Percentiles rank a stretch among this genome's conserved stretches.
Evolutionary conservation across 805 yeast species (phyloP).

Genomic region (Lipomyces kockii): DNA sequence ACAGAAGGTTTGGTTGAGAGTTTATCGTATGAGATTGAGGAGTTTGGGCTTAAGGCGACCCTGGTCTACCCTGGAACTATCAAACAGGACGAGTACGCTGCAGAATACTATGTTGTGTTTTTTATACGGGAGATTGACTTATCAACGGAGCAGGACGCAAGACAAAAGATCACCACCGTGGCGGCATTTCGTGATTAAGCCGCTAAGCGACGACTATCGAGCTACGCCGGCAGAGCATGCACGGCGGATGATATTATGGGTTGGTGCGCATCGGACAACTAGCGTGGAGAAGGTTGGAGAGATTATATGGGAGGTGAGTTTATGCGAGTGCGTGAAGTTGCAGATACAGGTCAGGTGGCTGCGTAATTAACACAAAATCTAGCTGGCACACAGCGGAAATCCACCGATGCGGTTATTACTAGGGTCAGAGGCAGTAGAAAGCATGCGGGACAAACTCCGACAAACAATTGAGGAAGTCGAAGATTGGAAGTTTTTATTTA

Average conservation of each 20-base stretch:
- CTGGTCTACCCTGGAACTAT: conserved; percentile 34
- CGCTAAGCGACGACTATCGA: conserved; percentile 31
- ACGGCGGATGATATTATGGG: conserved; percentile 36
- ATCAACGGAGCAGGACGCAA: neutral
- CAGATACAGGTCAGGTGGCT: too few relatives aligned
- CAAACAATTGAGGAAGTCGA: conserved; percentile 45
- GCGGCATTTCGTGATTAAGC: conserved; percentile 39
- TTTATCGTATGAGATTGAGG: conserved; percentile 41
- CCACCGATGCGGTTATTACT: conserved; percentile 43
- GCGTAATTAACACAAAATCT: neutral
- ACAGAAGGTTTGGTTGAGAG: conserved; percentile 44
- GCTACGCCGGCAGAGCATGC: conserved; percentile 40
- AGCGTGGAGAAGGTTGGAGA: conserved; percentile 39
- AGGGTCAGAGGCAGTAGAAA: conserved; percentile 41
- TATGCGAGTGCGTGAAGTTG: too few relatives aligned
- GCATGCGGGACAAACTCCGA: conserved; percentile 42
- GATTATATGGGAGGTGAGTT: conserved; percentile 39
- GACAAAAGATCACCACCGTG: conserved; percentile 35
- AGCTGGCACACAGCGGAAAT: conserved; percentile 34
- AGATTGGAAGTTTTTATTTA: conserved; percentile 47
- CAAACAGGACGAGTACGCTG: conserved; percentile 21
- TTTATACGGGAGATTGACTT: neutral
- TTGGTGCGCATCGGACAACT: conserved; percentile 30
- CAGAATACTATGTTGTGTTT: neutral
- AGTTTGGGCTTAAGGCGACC: conserved; percentile 30